Conservation (phyloP, 2,329 filamentous ascomycete species). For the Venturia carpophila region DNA sequence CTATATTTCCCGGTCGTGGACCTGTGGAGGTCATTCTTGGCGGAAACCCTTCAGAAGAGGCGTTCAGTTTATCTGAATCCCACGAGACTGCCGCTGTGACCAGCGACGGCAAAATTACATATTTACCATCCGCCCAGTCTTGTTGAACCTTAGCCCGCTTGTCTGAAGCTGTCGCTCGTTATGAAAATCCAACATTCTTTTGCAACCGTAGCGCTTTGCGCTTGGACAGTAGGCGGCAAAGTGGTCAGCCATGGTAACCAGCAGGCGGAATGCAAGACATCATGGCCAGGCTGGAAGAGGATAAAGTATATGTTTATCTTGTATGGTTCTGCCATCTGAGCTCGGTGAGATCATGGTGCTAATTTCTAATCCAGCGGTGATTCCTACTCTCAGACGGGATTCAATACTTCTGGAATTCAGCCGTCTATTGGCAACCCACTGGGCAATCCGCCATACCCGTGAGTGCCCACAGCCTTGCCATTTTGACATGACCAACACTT, state of each 20-base stretch:
- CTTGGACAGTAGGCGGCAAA: background rate
- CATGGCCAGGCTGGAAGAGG: slow-evolving; percentile 10
- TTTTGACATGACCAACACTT: background rate
- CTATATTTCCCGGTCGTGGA: background rate
- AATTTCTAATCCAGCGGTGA: slow-evolving; percentile 39
- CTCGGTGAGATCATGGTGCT: background rate
- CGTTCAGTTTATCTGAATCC: background rate
- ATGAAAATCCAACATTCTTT: slow-evolving; percentile 1
- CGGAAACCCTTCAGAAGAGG: background rate
- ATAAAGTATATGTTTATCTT: slow-evolving; percentile 18
- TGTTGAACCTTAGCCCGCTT: background rate
- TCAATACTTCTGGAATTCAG: slow-evolving; percentile 44
- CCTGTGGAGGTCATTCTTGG: background rate
- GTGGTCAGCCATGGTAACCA: background rate
- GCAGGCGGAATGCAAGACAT: slow-evolving; percentile 6
- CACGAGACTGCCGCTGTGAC: background rate
- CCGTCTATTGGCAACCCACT: slow-evolving; percentile 49
- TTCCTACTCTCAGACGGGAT: slow-evolving; percentile 54
- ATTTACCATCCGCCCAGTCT: background rate
- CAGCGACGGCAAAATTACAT: background rate
- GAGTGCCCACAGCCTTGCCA: slow-evolving; percentile 16
- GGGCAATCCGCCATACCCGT: slow-evolving; percentile 52
- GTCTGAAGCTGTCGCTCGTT: slow-evolving; percentile 1
- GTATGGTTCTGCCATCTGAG: background rate
- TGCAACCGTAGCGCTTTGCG: background rate